Conservation (phyloP, 495 filamentous ascomycete genomes). For the Podospora tetraspora region DNA sequence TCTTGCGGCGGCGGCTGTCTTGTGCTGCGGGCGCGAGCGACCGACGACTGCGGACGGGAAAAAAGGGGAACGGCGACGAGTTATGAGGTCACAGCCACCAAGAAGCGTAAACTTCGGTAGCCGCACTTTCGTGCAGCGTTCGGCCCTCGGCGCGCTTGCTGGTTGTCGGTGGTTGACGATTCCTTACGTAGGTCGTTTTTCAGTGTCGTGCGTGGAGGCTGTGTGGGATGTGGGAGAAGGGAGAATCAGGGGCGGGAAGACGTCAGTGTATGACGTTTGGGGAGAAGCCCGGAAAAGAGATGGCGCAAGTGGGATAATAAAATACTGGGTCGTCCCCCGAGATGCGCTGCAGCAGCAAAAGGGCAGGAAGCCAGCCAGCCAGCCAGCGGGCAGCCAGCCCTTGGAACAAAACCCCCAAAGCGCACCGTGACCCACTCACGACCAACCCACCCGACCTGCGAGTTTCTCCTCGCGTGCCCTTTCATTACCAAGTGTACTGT, state of each 20-base stretch:
- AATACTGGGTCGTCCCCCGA: slow-evolving; percentile 25
- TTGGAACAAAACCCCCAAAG: background rate
- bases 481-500: background rate
- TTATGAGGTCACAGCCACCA: slow-evolving; percentile 32
- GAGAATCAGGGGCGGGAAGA: slow-evolving; percentile 30
- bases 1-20: slow-evolving; percentile 24
- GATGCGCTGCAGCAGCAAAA: background rate
- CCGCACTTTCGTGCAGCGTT: slow-evolving; percentile 28
- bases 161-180: slow-evolving; percentile 17
- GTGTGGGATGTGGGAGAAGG: slow-evolving; percentile 23
- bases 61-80: slow-evolving; percentile 18
- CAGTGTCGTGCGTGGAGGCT: slow-evolving; percentile 11
- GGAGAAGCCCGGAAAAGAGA: slow-evolving; percentile 23
- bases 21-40: slow-evolving; percentile 22
- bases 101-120: slow-evolving; percentile 23
- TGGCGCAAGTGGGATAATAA: slow-evolving; percentile 33
- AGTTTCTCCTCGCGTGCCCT: background rate
- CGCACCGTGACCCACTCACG: background rate
- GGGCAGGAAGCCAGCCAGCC: background rate
- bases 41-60: background rate
- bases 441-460: background rate
- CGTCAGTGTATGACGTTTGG: slow-evolving; percentile 40
- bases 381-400: too few relatives aligned
- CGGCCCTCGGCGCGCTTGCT: slow-evolving; percentile 14
- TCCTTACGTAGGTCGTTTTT: slow-evolving; percentile 29